Base-by-base conservation (phyloP, 106 monocot genomes). In the Acorus gramineus region DNA sequence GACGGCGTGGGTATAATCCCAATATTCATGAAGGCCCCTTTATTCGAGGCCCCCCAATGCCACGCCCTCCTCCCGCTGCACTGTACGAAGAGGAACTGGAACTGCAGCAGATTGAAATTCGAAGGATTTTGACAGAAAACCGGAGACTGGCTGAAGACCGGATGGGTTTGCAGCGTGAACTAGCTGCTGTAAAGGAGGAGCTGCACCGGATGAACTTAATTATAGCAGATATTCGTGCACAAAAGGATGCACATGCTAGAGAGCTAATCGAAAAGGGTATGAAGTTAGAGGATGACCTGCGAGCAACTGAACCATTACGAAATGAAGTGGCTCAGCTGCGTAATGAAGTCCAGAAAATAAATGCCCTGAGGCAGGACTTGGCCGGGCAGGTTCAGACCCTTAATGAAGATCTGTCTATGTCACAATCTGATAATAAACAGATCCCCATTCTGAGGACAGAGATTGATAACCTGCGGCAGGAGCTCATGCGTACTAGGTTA, bases 401-500 rank as follows among this genome's bases (percentile, higher is more conserved):
- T n/a, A 80, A 55, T 0, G 70, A 80, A 69, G 87, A 93, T 4
- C 53, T 93, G 67, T 67, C 77, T 6, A 85, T 68, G 78, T 75
- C 73, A 7, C 69, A 82, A 67, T 59, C 78, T 70, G 87, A 82
- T 13, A 79, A 79, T n/a, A 61, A 87, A 46, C 84, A 82, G 52
- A 57, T 82, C 47, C 72, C 82, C 28, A 50, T 42, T 55, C 50
- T 87, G 56, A 80, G 69, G 64, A 49, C 54, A 14, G 87, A 93
- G 63, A 77, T 93, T 59, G 87, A 93, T 54, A 73, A 59, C 7
- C 64, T 93, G 2, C 67, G 82, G 7, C 79, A 87, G 69, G 92
- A 93, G 53, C 82, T 93, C 42, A 57, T 76, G 59, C 79, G 78
- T 60, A 63, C 68, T 53, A 82, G 92, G 92, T 92, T 60, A 12